Evolutionary conservation across 441 rosid species (phyloP).

Genomic region (Capsella rubella): DNA sequence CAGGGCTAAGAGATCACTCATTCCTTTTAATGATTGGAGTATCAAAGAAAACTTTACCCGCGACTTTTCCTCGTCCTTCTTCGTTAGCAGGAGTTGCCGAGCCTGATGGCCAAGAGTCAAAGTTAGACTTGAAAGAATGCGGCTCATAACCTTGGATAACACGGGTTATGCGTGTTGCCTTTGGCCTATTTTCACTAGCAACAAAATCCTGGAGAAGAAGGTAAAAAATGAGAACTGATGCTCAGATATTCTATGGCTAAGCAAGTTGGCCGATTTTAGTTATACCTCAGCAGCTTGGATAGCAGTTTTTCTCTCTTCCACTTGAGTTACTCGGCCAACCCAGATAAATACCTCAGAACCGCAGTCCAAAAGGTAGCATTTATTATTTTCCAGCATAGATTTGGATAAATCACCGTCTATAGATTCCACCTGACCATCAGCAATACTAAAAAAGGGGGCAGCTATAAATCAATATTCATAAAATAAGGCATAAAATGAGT

Average conservation of each 20-base stretch:
- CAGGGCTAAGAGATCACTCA: constrained; percentile 5
- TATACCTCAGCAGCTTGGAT: constrained; percentile 88
- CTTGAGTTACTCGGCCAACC: constrained; percentile 98
- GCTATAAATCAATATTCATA: constrained; percentile 13
- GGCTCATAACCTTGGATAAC: constrained; percentile 98
- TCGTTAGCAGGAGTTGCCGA: constrained; percentile 79
- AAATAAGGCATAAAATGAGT: not conserved
- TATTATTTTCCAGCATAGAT: constrained; percentile 83
- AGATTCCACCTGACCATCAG: constrained; percentile 65
- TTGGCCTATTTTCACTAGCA: constrained; percentile 85
- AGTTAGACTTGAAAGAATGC: constrained; percentile 88
- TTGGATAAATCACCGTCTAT: constrained; percentile 86
- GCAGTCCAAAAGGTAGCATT: constrained; percentile 86
- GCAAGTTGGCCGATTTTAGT: constrained; percentile 15
- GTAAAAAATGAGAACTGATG: constrained; percentile 44
- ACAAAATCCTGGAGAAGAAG: constrained; percentile 72
- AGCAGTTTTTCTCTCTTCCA: constrained; percentile 95
- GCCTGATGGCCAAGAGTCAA: constrained; percentile 97
- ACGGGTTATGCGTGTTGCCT: constrained; percentile 78
- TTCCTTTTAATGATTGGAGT: constrained; percentile 29
- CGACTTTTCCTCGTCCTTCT: constrained; percentile 99
- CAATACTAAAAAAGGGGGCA: constrained; percentile 53
- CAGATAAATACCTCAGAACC: constrained; percentile 94
- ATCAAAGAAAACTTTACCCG: constrained; percentile 60
- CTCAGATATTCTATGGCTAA: constrained; percentile 28